Conservation (phyloP, 352 stramenopile genomes). For the Nothophytophthora sp. region DNA sequence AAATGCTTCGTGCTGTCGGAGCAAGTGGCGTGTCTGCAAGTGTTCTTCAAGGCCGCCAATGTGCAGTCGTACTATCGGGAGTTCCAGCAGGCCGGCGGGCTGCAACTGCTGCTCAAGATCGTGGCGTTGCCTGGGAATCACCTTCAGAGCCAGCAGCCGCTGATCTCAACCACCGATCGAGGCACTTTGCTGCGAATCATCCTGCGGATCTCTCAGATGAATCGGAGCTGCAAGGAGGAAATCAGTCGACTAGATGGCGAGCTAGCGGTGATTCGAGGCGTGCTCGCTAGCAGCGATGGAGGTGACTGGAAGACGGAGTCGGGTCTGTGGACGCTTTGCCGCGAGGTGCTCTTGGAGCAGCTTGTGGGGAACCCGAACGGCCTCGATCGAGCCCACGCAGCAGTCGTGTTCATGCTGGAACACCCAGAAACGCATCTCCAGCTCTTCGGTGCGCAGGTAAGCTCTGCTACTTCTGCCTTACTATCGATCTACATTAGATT, state of each 20-base stretch:
- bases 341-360: conserved; percentile 57
- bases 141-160: conserved; percentile 4
- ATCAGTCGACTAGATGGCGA: conserved; percentile 51
- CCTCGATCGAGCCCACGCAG: conserved; percentile 24
- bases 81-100: conserved; percentile 55
- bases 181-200: conserved; percentile 39
- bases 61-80: conserved; percentile 43
- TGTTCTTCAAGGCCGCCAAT: conserved; percentile 49
- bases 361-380: conserved; percentile 45
- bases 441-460: conserved; percentile 57
- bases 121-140: conserved; percentile 23
- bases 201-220: conserved; percentile 41
- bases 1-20: conserved; percentile 35
- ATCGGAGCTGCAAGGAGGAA: conserved; percentile 39
- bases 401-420: conserved; percentile 47
- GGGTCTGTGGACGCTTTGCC: conserved; percentile 32
- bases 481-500: conserved; percentile 1
- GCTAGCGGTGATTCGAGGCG: conserved; percentile 40
- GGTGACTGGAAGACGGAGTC: conserved; percentile 12
- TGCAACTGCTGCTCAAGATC: conserved; percentile 46
- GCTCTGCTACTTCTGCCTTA: not conserved
- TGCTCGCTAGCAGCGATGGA: conserved; percentile 24
- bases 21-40: conserved; percentile 46
- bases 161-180: conserved; percentile 25
- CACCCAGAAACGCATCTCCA: conserved; percentile 30